Base-by-base conservation (phyloP, 495 filamentous ascomycete genomes). In the Annulohypoxylon maeteangense region DNA sequence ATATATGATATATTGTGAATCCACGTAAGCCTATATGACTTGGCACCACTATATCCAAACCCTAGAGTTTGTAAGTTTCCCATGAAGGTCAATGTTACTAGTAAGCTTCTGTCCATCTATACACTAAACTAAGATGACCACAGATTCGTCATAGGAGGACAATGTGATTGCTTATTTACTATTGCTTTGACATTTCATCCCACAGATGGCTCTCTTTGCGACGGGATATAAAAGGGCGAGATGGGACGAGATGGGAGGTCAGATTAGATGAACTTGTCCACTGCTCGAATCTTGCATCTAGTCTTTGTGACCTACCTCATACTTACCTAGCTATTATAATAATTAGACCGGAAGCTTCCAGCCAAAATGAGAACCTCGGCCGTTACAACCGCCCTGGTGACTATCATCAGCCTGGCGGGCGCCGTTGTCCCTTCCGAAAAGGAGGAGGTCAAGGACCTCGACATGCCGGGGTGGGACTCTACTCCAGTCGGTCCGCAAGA, bases 401-500 rank as follows among this genome's bases (percentile, higher is more conserved):
- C 32, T 5, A 20, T 56, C 10, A 40, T n/a, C 31, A 29, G 57
- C 4, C 48, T 62, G 29, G 58, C 18, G 8, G 5, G 16, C 23
- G 65, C 42, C 38, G 20, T 57, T 18, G 29, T 50, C 29, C 58
- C 58, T 20, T 40, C 51, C 20, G n/a, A 42, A 6, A 34, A 50
- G 18, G 50, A 50, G 18, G 50, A 29, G 22, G 40, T 47, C 38
- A 48, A 10, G 20, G 25, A 23, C 48, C 34, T 44, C 45, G 50
- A 60, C n/a, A 29, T 38, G 7, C 25, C 16, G 7, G 57, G 38
- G 34, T 53, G 56, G 57, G 54, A 67, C 16, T 57, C 65, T 4
- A 29, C 50, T 6, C 53, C 42, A 1, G 27, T 27, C 11, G 32
- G 5, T 12, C 16, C 51, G 20, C 50, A 36, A 36, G 10, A 57